Conservation (phyloP, 179 eudicot species). For the Monotropa hypopitys region DNA sequence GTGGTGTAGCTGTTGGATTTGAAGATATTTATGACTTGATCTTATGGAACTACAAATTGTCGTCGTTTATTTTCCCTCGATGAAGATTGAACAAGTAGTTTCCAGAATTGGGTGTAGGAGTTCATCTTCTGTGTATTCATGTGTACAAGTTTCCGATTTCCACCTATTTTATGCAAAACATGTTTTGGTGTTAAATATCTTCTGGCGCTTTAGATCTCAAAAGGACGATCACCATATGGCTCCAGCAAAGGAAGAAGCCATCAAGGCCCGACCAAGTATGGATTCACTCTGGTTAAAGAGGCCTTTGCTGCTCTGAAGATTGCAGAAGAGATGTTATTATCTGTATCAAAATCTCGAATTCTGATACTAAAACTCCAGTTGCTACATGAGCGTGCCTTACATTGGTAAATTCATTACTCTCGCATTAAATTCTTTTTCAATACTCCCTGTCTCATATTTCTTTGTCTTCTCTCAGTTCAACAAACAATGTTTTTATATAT, state of each 20-base stretch:
- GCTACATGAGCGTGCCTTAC: slow-evolving; percentile 82
- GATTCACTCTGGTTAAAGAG: slow-evolving; percentile 66
- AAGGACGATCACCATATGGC: slow-evolving; percentile 44
- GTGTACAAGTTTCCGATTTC: not conserved
- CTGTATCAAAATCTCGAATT: slow-evolving; percentile 69
- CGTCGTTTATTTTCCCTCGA: not conserved
- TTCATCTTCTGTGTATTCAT: not conserved
- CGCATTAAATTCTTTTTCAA: not conserved
- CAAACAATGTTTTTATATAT: not conserved
- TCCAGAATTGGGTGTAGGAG: not conserved
- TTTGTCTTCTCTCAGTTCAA: not conserved
- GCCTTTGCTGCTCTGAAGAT: slow-evolving; percentile 62
- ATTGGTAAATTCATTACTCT: slow-evolving; percentile 37
- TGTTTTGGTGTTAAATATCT: slow-evolving; percentile 1
- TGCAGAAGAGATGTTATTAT: slow-evolving; percentile 68
- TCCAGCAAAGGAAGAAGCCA: slow-evolving; percentile 68
- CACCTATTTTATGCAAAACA: not conserved
- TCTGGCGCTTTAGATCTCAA: slow-evolving; percentile 26
- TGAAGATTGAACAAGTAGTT: not conserved
- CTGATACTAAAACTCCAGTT: slow-evolving; percentile 70
- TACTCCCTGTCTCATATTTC: not conserved
- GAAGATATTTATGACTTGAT: not conserved
- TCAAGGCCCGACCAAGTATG: slow-evolving; percentile 46
- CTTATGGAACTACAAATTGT: not conserved
- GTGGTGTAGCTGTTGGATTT: not conserved